A percentile compares a stretch with the other conserved stretches of the same genome.
Conservation (phyloP, 768 basidiomycete species). For the Lentinus brumalis region DNA sequence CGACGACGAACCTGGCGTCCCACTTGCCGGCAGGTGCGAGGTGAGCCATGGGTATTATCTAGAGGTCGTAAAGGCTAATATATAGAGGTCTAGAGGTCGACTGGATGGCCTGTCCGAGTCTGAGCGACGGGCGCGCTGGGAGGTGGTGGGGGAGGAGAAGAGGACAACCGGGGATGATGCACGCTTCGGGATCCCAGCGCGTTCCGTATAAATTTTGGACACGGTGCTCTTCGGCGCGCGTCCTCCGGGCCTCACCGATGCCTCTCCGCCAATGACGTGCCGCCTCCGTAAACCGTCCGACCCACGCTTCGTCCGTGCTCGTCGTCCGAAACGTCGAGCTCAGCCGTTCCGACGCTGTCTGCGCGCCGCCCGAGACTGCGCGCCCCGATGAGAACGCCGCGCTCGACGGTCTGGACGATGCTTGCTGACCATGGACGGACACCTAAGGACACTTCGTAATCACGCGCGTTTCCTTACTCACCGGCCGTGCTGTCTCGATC, state of each 20-base stretch:
- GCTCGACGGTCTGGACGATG: background rate
- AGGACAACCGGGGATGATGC: slow-evolving; percentile 2
- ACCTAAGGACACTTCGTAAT: slow-evolving; percentile 6
- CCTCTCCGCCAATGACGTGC: background rate
- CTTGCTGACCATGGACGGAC: background rate
- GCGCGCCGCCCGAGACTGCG: background rate
- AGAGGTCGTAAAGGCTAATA: slow-evolving; percentile 31
- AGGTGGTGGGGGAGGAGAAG: slow-evolving; percentile 28
- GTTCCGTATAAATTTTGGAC: slow-evolving; percentile 18
- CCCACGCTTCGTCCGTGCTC: background rate
- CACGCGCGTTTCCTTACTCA: slow-evolving; percentile 18
- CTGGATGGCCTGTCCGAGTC: slow-evolving; percentile 37
- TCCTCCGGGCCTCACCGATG: slow-evolving; percentile 15
- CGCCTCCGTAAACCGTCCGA: background rate
- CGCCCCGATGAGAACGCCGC: background rate
- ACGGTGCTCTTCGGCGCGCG: slow-evolving; percentile 5
- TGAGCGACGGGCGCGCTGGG: slow-evolving; percentile 21
- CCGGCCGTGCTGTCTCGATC: background rate
- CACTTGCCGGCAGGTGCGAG: slow-evolving; percentile 59
- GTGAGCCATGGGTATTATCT: slow-evolving; percentile 49
- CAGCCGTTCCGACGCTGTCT: background rate
- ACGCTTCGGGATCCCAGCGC: background rate
- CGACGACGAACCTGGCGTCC: slow-evolving; percentile 62
- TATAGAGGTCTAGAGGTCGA: slow-evolving; percentile 32
- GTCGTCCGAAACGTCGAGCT: background rate